These are phyloP conservation scores for Tuber melanosporum DNA, from an alignment of 495 filamentous ascomycete genomes.

Conservation along the genomic window DNA sequence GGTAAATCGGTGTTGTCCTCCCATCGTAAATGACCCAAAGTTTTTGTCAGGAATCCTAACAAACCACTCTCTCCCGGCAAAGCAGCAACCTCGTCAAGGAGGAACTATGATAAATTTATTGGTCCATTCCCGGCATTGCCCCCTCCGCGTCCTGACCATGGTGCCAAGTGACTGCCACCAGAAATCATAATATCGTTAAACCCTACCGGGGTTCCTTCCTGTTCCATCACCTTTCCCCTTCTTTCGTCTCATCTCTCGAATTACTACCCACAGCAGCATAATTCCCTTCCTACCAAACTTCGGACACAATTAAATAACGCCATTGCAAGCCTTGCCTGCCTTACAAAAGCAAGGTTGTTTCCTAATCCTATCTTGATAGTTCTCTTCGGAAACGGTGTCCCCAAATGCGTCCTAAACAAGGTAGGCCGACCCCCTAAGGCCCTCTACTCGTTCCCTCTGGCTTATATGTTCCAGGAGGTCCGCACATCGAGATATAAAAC, in stretches of 20 bases:
- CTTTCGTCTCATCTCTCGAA: slow-evolving; percentile 26
- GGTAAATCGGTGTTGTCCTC: too few species aligned
- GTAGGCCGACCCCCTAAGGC: slow-evolving; percentile 70
- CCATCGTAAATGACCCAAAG: slow-evolving; percentile 56
- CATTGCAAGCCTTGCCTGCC: slow-evolving; percentile 28
- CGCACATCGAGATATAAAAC: slow-evolving; percentile 47
- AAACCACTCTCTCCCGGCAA: slow-evolving; percentile 51
- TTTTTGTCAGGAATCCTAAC: slow-evolving; percentile 64
- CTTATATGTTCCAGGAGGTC: slow-evolving; percentile 49
- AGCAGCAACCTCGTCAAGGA: slow-evolving; percentile 44
- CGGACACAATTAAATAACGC: slow-evolving; percentile 56
- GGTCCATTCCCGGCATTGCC: slow-evolving; percentile 20
- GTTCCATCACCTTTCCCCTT: slow-evolving; percentile 41
- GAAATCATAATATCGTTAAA: slow-evolving; percentile 63
- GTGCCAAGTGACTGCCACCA: slow-evolving; percentile 59
- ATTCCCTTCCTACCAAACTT: slow-evolving; percentile 34
- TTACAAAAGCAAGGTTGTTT: too few species aligned
- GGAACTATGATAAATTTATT: slow-evolving; percentile 22
- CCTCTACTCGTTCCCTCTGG: slow-evolving; percentile 52
- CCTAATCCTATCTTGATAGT: too few species aligned
- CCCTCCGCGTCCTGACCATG: slow-evolving; percentile 20
- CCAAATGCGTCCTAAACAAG: slow-evolving; percentile 56
- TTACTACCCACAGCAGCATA: slow-evolving; percentile 14
- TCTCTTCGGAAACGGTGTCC: too few species aligned
- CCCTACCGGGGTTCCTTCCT: slow-evolving; percentile 53